Evolutionary conservation across 1,284 basidiomycete species (phyloP).

Genomic region (Vanrija pseudolonga): DNA sequence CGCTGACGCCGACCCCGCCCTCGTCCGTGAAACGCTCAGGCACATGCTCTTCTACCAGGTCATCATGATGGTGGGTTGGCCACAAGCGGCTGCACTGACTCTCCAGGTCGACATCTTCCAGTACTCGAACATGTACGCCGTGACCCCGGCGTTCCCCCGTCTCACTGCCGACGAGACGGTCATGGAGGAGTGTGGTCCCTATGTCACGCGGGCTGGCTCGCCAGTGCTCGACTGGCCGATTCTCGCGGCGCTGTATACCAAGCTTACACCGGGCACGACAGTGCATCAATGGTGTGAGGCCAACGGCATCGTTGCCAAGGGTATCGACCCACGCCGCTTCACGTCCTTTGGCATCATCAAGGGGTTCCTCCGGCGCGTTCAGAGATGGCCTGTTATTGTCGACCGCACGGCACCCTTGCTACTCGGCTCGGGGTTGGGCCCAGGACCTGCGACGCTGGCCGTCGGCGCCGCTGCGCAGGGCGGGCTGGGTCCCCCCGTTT

Average conservation of each 20-base stretch:
- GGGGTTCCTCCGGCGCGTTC: slow-evolving; percentile 87
- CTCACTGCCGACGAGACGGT: slow-evolving; percentile 78
- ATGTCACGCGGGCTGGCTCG: slow-evolving; percentile 68
- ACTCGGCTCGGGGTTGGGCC: slow-evolving; percentile 1
- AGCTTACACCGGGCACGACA: slow-evolving; percentile 77
- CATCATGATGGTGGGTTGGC: slow-evolving; percentile 65
- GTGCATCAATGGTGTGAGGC: slow-evolving; percentile 86
- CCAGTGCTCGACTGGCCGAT: slow-evolving; percentile 68
- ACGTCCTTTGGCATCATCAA: slow-evolving; percentile 99
- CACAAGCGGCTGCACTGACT: not conserved
- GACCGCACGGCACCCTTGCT: slow-evolving; percentile 19
- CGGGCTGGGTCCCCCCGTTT: not conserved
- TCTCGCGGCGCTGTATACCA: slow-evolving; percentile 77
- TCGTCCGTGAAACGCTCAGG: slow-evolving; percentile 82
- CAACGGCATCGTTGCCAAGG: slow-evolving; percentile 64
- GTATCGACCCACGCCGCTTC: slow-evolving; percentile 88
- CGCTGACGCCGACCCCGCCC: slow-evolving; percentile 79
- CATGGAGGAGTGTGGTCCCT: slow-evolving; percentile 79
- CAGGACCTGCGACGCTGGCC: not conserved
- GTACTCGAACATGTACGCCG: slow-evolving; percentile 95
- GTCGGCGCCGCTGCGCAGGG: not conserved
- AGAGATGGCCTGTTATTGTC: slow-evolving; percentile 74
- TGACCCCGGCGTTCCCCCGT: slow-evolving; percentile 77
- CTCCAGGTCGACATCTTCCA: slow-evolving; percentile 86
- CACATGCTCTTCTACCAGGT: slow-evolving; percentile 97